Conservation (phyloP, 129 eudicot species). For the Lactuca sativa region DNA sequence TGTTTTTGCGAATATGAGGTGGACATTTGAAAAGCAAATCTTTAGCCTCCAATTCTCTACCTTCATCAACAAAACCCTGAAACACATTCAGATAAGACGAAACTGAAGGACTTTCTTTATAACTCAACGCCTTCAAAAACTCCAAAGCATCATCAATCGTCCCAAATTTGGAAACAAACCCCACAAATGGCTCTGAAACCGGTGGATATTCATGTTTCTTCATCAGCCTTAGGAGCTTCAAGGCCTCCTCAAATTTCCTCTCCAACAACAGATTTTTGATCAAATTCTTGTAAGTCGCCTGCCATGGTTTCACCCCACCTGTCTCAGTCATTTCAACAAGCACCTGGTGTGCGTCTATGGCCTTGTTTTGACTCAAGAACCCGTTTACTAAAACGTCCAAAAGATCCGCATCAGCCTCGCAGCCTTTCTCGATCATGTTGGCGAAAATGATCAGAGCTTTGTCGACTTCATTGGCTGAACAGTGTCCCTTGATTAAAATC, state of each 20-base stretch:
- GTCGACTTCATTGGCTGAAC: constrained; percentile 57
- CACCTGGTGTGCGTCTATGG: constrained; percentile 46
- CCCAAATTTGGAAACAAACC: constrained; percentile 63
- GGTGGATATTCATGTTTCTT: constrained; percentile 79
- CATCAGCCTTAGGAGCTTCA: constrained; percentile 67
- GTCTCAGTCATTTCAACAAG: constrained; percentile 63
- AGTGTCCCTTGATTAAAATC: constrained; percentile 65
- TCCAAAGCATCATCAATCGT: constrained; percentile 65
- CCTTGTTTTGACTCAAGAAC: constrained; percentile 43
- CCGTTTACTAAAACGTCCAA: constrained; percentile 70
- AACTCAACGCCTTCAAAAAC: constrained; percentile 52
- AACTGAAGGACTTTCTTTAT: constrained; percentile 55
- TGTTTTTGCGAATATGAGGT: constrained; percentile 61
- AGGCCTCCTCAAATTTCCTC: constrained; percentile 75
- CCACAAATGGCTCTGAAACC: constrained; percentile 51
- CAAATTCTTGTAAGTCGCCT: constrained; percentile 73
- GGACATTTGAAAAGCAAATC: constrained; percentile 78
- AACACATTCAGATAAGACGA: constrained; percentile 60
- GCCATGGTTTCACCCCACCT: constrained; percentile 75
- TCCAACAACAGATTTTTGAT: constrained; percentile 57
- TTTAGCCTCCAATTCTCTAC: constrained; percentile 79
- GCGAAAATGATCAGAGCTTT: constrained; percentile 57
- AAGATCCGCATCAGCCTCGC: constrained; percentile 76
- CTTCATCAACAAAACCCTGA: constrained; percentile 59
- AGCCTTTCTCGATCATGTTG: constrained; percentile 61